phyloP scores from a whole-genome alignment of 2,329 filamentous ascomycete genomes.

The Dryadomyces sulphureus region DNA sequence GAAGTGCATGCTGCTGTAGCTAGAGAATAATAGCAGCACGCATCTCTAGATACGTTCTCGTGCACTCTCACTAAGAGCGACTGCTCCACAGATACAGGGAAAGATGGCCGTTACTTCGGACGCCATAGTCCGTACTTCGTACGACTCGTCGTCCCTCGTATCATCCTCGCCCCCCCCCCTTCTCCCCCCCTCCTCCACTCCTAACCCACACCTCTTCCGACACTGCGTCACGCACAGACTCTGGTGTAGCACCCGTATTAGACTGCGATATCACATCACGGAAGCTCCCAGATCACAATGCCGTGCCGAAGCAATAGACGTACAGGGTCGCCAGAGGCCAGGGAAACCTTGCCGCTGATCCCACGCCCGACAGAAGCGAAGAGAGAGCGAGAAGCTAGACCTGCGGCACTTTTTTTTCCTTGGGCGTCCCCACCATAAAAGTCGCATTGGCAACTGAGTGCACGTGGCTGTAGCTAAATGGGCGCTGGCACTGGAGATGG shows the following conservation, averaged over 20 bases:
- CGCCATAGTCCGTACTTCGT: no score
- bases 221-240: slow-evolving; percentile 3
- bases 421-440: slow-evolving; percentile 14
- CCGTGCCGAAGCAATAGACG: background rate
- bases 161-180: no score
- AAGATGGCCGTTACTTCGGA: no score
- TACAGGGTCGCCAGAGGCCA: slow-evolving; percentile 7
- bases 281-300: background rate
- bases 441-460: slow-evolving; percentile 14
- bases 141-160: background rate
- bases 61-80: background rate
- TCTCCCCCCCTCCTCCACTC: no score
- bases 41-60: background rate
- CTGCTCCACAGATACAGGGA: background rate
- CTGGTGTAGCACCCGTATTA: background rate
- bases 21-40: background rate
- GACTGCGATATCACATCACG: background rate
- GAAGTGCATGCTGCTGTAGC: background rate
- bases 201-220: background rate
- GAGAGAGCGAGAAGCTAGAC: no score
- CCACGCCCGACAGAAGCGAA: slow-evolving; percentile 8
- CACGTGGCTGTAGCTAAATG: slow-evolving; percentile 21
- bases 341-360: slow-evolving; percentile 2
- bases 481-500: slow-evolving; percentile 7
- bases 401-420: slow-evolving; percentile 10